Evolutionary conservation across 2,329 filamentous ascomycete species (phyloP), one percentile per base, ranked within the genome.

Genomic region (Curvularia lunata): DNA sequence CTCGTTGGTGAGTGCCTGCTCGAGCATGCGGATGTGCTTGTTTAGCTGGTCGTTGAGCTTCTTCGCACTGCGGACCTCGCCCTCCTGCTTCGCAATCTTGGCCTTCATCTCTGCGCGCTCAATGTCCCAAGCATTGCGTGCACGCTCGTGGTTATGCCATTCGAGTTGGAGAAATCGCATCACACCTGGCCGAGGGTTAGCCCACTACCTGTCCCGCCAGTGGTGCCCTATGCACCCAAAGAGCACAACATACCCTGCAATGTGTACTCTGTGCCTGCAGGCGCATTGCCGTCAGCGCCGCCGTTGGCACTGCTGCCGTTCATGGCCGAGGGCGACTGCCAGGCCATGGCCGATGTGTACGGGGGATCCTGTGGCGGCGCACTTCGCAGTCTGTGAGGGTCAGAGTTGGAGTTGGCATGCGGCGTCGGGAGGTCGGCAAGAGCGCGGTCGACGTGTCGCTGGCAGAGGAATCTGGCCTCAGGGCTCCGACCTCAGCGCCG

Each of bases 81-180:
- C 95, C 79, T 99, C 95, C 64, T 98, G 86, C 71, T 91, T 90
- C 50, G 94, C 94, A 80, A 99, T 97, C 73, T 96, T 89, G 67
- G 91, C 92, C 82, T 96, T 97, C 95, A 99, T 98, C 81, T 99
- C 95, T 71, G 96, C 95, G 74, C 92, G 89, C 79, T 99, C 95
- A 75, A 99, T 99, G 79, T 99, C 95, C 95, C 95, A 99, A 37
- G 92, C 89, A 80, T 99, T 99, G 70, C 95, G 88, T 75, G 97
- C 95, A 79, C 95, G 91, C 80, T 99, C 95, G 78, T 99, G 94
- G 67, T 92, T 90, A 79, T 99, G 95, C 95, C 95, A 99, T 85
- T 99, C 94, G 47, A 95, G 95, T 81, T 99, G 95, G 38, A 99
- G 87, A 77, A 99, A 99, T 78, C 95, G 93, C 95, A 99, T 99